Evolutionary conservation across 768 basidiomycete genomes (phyloP), one percentile per base, ranked within the genome.

Genomic region (Pisolithus tinctorius): DNA sequence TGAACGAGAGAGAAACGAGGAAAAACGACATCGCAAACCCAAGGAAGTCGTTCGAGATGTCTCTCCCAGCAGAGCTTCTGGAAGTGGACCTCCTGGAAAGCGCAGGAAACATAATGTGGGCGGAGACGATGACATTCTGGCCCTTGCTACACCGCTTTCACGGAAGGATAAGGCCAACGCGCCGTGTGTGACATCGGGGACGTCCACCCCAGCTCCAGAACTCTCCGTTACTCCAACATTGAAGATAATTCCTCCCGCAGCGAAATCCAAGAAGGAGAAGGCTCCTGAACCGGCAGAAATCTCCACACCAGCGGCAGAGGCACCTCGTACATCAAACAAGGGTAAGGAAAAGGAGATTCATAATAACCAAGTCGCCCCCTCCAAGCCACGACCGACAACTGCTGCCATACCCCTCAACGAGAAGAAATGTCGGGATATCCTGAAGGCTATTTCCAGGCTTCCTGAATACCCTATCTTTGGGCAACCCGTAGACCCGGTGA

Each of bases 401-500:
- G 63, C 74, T 27, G 20, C 59, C 1, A 79, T 74, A 1, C 78
- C 86, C 2, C 67, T 93, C 57, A 88, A 91, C 65, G 81, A 85
- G 59, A 91, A 84, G 76, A 95, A 91, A 67, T 88, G 86, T 63
- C 84, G 77, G 63, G 84, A 88, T 3, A 65, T 92, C 31, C 57
- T 94, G 50, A 83, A 77, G 62, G 68, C 56, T 23, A 60, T 93
- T 7, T 65, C 69, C 47, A 86, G 76, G 59, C 60, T 86, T 16
- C 79, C 82, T 2, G 87, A 93, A 62, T 78, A 82, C 38, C 69
- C 65, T 27, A 84, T 92, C 53, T 97, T 97, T 70, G 61, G 75
- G 45, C 74, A 79, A 23, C 90, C 95, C 3, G 95, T 97, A 17
- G 86, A 97, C 65, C 87, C 94, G 3, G 67, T 81, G 13, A 63